Evolutionary conservation across 83 land plant species (phyloP).

Genomic region (Picea abies): DNA sequence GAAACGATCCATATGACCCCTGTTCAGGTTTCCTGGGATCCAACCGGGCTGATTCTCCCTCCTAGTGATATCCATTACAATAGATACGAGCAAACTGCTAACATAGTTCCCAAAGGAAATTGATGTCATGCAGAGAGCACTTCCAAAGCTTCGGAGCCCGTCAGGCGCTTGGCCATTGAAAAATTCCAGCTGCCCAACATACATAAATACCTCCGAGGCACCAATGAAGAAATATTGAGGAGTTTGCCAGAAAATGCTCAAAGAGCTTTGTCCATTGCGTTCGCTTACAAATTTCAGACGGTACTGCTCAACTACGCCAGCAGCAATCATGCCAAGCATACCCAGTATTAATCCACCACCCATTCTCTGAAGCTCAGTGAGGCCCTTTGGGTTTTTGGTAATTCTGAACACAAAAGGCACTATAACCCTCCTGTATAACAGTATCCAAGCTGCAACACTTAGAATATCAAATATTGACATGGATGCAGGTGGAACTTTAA

Average conservation of each 20-base stretch:
- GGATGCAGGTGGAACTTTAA: conserved; percentile 75
- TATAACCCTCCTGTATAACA: conserved; percentile 53
- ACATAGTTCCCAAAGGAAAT: conserved; percentile 79
- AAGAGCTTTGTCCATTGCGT: conserved; percentile 28
- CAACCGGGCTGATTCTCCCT: conserved; percentile 48
- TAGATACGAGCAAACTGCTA: conserved; percentile 63
- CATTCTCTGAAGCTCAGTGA: conserved; percentile 84
- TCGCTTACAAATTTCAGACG: conserved; percentile 34
- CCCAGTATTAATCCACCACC: conserved; percentile 77
- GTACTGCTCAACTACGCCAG: conserved; percentile 65
- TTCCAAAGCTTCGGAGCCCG: conserved; percentile 77
- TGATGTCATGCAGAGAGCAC: conserved; percentile 74
- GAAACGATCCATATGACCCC: conserved; percentile 80
- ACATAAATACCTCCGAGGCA: conserved; percentile 83
- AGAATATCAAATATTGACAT: conserved; percentile 75
- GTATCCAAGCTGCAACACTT: conserved; percentile 54
- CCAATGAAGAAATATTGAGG: conserved; percentile 87
- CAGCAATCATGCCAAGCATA: conserved; percentile 67
- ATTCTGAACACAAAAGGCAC: conserved; percentile 47
- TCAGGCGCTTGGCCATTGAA: conserved; percentile 86
- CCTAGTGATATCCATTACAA: conserved; percentile 59
- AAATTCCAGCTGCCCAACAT: conserved; percentile 90
- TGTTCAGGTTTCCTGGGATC: conserved; percentile 76
- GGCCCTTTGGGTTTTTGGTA: conserved; percentile 51
- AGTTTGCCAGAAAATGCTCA: conserved; percentile 79